Evolutionary conservation across 2,329 filamentous ascomycete species (phyloP).

Genomic region (Magnaporthales sp.): DNA sequence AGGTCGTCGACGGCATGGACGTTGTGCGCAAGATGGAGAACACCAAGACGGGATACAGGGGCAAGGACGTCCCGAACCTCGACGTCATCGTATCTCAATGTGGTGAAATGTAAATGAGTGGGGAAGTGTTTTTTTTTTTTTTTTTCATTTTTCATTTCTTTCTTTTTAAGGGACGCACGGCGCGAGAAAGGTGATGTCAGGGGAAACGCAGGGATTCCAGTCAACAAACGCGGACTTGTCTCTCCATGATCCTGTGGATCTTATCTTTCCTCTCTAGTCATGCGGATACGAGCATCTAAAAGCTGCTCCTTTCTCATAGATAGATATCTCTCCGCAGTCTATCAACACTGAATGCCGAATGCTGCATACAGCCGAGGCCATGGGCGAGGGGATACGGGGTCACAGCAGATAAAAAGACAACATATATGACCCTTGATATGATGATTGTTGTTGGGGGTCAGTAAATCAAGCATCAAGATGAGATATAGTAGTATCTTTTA

Average conservation of each 20-base stretch:
- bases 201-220: neutral
- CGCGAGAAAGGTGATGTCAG: neutral
- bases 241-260: neutral
- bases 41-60: conserved; percentile 66
- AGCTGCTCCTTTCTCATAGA: neutral
- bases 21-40: conserved; percentile 89
- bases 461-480: neutral
- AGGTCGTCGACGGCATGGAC: conserved; percentile 83
- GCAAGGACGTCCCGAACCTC: conserved; percentile 72
- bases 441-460: neutral
- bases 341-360: neutral
- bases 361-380: neutral
- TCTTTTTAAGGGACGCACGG: neutral
- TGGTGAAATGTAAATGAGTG: conserved; percentile 88
- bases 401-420: neutral
- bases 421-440: no score
- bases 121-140: no score
- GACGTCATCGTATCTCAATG: conserved; percentile 82
- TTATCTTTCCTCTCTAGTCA: neutral
- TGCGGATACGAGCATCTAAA: neutral
- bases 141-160: no score
- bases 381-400: neutral
- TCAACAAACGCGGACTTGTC: neutral
- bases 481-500: neutral
- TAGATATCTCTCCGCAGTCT: neutral